A percentile compares a stretch with the other conserved stretches of the same genome.
These are phyloP conservation scores for Zoysia matrella DNA, from an alignment of 202 grass and related monocot genomes.

Conservation along the genomic window DNA sequence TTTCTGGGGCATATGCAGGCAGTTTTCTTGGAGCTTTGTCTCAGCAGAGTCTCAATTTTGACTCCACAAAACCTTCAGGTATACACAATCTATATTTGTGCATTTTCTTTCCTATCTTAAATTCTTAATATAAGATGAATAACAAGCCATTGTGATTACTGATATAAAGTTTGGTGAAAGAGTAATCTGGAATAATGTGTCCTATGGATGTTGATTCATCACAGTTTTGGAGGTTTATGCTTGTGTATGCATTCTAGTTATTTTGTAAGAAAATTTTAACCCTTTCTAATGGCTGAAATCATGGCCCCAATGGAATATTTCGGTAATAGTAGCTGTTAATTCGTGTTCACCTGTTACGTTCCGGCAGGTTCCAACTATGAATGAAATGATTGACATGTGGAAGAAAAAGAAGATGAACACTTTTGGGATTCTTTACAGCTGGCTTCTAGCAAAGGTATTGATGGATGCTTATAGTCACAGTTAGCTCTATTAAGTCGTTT, in stretches of 20 bases:
- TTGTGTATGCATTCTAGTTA: background rate
- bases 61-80: conserved; percentile 86
- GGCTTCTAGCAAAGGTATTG: conserved; percentile 94
- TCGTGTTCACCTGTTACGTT: background rate
- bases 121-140: background rate
- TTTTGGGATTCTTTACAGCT: conserved; percentile 97
- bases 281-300: conserved; percentile 6
- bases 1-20: conserved; percentile 48
- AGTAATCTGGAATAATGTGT: background rate
- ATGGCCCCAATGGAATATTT: background rate
- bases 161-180: background rate
- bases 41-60: conserved; percentile 77
- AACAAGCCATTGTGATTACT: background rate
- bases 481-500: conserved; percentile 15
- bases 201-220: background rate
- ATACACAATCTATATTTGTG: conserved; percentile 15
- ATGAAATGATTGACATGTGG: conserved; percentile 97
- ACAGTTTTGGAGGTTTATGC: background rate
- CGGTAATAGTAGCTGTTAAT: background rate
- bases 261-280: background rate
- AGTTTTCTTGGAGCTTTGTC: conserved; percentile 93
- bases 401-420: conserved; percentile 94
- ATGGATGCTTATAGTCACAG: background rate
- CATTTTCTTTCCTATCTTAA: background rate
- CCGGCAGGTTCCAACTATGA: conserved; percentile 81